Percentiles rank a stretch among this genome's conserved stretches.
These are phyloP conservation scores for Stephanodiscus triporus DNA, from an alignment of 108 stramenopile genomes.

Conservation along the genomic window DNA sequence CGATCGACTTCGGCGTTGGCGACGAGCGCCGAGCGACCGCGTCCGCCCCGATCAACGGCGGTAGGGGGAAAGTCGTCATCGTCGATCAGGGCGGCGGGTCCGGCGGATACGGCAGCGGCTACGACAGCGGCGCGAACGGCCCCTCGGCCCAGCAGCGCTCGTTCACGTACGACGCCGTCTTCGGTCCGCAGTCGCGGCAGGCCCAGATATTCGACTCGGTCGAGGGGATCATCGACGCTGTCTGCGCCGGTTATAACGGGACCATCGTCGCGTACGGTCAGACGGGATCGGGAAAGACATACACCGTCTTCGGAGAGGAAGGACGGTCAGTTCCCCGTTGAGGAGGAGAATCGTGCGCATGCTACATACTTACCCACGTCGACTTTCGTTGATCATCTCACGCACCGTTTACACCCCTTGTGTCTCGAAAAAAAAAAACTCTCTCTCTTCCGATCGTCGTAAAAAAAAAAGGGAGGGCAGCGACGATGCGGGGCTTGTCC, in stretches of 20 bases:
- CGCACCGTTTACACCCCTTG: neutral
- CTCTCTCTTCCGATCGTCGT: constrained; percentile 9
- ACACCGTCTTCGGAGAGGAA: constrained; percentile 49
- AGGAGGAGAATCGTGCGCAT: no score
- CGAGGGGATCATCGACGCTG: constrained; percentile 48
- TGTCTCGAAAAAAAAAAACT: neutral
- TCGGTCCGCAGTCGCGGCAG: constrained; percentile 34
- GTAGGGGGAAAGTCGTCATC: constrained; percentile 22
- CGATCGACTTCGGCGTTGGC: constrained; percentile 19
- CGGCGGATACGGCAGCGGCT: constrained; percentile 13
- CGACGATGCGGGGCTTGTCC: constrained; percentile 44
- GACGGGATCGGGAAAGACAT: constrained; percentile 52
- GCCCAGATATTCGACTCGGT: constrained; percentile 36
- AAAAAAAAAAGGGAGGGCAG: constrained; percentile 20
- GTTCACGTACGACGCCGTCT: constrained; percentile 50
- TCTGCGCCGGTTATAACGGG: constrained; percentile 49
- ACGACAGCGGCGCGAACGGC: constrained; percentile 13
- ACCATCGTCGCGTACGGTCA: constrained; percentile 57
- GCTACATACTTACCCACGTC: constrained; percentile 2
- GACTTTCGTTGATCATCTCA: neutral
- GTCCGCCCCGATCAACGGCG: neutral
- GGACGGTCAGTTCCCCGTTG: constrained; percentile 20
- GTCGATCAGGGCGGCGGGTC: constrained; percentile 12
- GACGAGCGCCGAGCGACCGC: neutral
- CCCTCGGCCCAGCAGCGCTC: neutral